Evolutionary conservation across 2,329 filamentous ascomycete genomes (phyloP), one percentile per base, ranked within the genome.

Genomic region (Nemania sp.): DNA sequence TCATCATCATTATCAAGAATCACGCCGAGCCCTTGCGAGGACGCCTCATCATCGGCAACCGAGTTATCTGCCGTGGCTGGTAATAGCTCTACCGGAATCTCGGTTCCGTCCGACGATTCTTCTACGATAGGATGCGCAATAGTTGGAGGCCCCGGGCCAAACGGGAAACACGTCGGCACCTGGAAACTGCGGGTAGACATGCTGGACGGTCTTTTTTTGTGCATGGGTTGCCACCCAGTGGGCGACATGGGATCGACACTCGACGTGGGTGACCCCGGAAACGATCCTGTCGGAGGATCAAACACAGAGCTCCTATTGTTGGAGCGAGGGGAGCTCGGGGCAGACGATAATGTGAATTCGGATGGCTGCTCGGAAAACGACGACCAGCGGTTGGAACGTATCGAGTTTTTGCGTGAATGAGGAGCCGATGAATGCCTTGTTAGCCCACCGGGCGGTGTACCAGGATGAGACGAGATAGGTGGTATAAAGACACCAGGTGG

Each of bases 261-360:
- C 1, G 93, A 97, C 18, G 92, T 90, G 0, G 96, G 95, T 43
- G 94, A 98, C 0, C 89, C 91, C 0, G 94, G 93, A 55, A 90
- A 86, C 2, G 87, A 90, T 59, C 93, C 90, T 20, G 84, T 82
- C 53, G 91, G 88, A 35, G 89, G 87, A 77, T 98, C 95, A 74
- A 97, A 98, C 54, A 97, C 83, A 0, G 92, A 93, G 58, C 87
- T 87, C 20, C 91, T 88, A 70, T 89, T 89, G 32, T 89, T 89
- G 1, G 93, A 96, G 52, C 86, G 87, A 0, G 96, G 94, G 3
- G 95, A 98, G 73, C 90, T 94, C 1, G 94, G 91, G 1, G 91
- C 86, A 0, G 94, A 97, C 1, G 92, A 93, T 0, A 88, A 80
- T 1, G 88, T 85, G 66, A 91, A 89, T 10, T 92, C 90, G 0